These are phyloP conservation scores for Acanthamoeba sp. DNA, from an alignment of 208 protist genomes.

Conservation along the genomic window DNA sequence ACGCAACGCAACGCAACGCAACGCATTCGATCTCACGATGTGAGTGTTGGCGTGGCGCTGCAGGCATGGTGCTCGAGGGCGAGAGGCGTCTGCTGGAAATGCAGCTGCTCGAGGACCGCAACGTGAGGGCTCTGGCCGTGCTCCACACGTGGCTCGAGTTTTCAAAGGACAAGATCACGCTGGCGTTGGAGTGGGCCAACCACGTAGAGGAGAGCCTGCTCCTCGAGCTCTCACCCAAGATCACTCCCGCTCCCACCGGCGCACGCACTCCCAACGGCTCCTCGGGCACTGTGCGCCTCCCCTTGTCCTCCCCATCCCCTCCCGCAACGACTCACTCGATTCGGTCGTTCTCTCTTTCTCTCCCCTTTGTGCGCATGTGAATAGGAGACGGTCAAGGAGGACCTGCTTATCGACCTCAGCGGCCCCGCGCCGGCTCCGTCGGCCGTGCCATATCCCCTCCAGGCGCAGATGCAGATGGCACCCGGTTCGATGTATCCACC, in stretches of 20 bases:
- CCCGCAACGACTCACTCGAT: neutral
- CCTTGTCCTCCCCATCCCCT: no score
- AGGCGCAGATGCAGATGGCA: neutral
- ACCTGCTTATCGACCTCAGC: neutral
- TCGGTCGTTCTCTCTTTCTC: neutral
- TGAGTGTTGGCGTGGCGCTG: neutral
- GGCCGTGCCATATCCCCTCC: neutral
- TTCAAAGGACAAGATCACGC: neutral
- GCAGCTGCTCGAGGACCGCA: neutral
- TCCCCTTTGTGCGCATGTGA: neutral
- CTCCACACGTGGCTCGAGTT: constrained; percentile 25
- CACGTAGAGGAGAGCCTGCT: neutral
- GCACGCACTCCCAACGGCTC: neutral
- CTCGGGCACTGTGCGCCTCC: no score
- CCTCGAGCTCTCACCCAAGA: neutral
- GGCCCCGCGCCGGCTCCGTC: neutral
- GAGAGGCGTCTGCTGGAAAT: neutral
- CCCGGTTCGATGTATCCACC: neutral
- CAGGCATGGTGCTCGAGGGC: neutral
- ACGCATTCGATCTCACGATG: no score
- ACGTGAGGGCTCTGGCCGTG: neutral
- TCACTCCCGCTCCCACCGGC: neutral
- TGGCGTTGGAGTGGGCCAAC: constrained; percentile 21
- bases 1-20: no score
- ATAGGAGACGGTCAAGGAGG: neutral